phyloP scores from a whole-genome alignment of 345 rosid genomes.

The Hibiscus syriacus region DNA sequence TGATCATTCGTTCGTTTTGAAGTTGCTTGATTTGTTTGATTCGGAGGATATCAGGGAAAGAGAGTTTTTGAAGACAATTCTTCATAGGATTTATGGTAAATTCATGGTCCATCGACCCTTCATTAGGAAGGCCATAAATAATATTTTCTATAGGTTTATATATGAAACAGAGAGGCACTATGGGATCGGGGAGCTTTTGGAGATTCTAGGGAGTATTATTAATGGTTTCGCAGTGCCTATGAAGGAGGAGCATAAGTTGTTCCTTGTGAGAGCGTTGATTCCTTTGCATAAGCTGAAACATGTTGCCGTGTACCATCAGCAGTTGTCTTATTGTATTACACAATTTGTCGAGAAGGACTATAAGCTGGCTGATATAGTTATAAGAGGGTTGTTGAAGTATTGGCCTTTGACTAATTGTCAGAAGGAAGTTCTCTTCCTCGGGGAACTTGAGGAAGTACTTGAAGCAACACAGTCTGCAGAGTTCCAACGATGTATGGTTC shows the following conservation, averaged over 20 bases:
- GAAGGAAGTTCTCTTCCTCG: conserved; percentile 74
- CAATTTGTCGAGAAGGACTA: conserved; percentile 77
- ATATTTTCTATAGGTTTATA: conserved; percentile 41
- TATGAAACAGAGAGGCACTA: conserved; percentile 60
- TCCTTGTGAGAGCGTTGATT: conserved; percentile 62
- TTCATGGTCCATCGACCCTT: conserved; percentile 89
- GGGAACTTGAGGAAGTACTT: conserved; percentile 77
- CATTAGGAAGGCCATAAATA: conserved; percentile 70
- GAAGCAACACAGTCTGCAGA: conserved; percentile 71
- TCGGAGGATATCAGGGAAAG: conserved; percentile 83
- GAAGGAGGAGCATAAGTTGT: conserved; percentile 78
- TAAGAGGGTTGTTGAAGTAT: conserved; percentile 59
- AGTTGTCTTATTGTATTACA: conserved; percentile 66
- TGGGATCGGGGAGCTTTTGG: conserved; percentile 65
- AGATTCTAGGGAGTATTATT: conserved; percentile 75
- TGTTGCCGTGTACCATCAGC: conserved; percentile 56
- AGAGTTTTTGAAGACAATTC: conserved; percentile 44
- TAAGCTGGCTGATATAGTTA: conserved; percentile 42
- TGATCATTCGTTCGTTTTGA: neutral
- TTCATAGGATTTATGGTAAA: conserved; percentile 58
- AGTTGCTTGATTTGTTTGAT: conserved; percentile 74
- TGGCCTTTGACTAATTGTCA: conserved; percentile 76
- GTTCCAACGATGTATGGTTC: conserved; percentile 73
- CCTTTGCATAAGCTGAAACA: conserved; percentile 74
- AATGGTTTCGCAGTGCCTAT: conserved; percentile 76